A percentile compares a stretch with the other conserved stretches of the same genome.
These are phyloP conservation scores for Sphagnum contortum DNA, from an alignment of 225 moss, liverwort and hornwort species.

Conservation along the genomic window DNA sequence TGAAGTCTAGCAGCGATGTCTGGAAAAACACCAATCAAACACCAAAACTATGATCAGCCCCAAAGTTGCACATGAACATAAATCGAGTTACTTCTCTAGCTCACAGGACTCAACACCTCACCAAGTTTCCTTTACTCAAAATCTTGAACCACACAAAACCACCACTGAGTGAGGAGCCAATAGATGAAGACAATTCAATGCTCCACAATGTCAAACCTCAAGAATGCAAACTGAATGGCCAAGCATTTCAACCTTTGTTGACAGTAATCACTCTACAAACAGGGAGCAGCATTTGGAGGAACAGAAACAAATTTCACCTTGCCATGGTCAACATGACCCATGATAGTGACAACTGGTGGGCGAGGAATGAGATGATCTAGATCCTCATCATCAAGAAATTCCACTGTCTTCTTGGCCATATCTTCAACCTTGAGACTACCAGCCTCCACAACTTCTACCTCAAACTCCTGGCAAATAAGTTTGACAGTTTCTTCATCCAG, in stretches of 20 bases:
- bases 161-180: too few species aligned
- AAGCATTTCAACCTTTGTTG: too few species aligned
- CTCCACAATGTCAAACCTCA: too few species aligned
- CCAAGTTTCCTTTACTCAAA: too few species aligned
- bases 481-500: constrained; percentile 93
- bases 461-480: constrained; percentile 75
- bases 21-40: constrained; percentile 18
- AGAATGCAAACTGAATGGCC: too few species aligned
- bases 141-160: too few species aligned
- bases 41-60: background rate
- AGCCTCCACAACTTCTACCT: constrained; percentile 89
- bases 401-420: constrained; percentile 81
- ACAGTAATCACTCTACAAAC: too few species aligned
- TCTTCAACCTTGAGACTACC: constrained; percentile 77
- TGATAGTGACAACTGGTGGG: constrained; percentile 87
- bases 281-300: too few species aligned
- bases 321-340: constrained; percentile 99
- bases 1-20: constrained; percentile 93
- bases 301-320: constrained; percentile 37
- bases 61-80: too few species aligned
- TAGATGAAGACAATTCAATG: too few species aligned
- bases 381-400: constrained; percentile 78
- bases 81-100: too few species aligned
- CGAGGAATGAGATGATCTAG: constrained; percentile 59
- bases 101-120: too few species aligned